These are phyloP conservation scores for Moesziomyces globuligerus DNA, from an alignment of 1,284 basidiomycete genomes.

Conservation along the genomic window DNA sequence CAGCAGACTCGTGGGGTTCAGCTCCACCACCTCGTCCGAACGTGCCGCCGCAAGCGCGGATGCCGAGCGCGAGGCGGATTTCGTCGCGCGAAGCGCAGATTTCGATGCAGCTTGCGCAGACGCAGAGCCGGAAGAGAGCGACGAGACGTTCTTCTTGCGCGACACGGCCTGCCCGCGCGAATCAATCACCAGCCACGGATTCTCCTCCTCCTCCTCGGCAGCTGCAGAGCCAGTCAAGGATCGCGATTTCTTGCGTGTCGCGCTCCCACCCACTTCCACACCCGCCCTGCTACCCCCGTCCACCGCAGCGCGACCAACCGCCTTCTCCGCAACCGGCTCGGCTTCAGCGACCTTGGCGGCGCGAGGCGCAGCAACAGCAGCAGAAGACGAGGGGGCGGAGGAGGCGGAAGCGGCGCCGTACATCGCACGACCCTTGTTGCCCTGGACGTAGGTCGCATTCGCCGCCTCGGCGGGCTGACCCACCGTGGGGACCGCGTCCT, in stretches of 20 bases:
- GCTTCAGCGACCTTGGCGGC: too few species aligned
- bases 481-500: too few species aligned
- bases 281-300: not conserved
- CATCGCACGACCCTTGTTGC: constrained; percentile 53
- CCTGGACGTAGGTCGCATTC: constrained; percentile 22
- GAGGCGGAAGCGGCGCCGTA: constrained; percentile 32
- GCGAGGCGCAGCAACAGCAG: not conserved
- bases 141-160: constrained; percentile 46
- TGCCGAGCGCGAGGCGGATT: constrained; percentile 42
- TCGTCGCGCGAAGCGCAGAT: constrained; percentile 33
- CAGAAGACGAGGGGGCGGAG: not conserved
- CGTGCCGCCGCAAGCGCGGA: constrained; percentile 26
- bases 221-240: not conserved
- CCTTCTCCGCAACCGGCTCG: not conserved
- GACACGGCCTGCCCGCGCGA: constrained; percentile 17
- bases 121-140: constrained; percentile 7
- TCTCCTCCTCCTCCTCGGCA: constrained; percentile 18
- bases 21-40: constrained; percentile 17
- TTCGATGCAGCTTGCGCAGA: constrained; percentile 33
- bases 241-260: constrained; percentile 10
- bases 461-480: constrained; percentile 19
- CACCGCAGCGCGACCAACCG: not conserved
- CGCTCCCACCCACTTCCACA: constrained; percentile 18
- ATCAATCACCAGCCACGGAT: constrained; percentile 47
- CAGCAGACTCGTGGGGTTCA: constrained; percentile 16